Evolutionary conservation across 441 rosid genomes (phyloP).

Genomic region (Corymbia calophylla): DNA sequence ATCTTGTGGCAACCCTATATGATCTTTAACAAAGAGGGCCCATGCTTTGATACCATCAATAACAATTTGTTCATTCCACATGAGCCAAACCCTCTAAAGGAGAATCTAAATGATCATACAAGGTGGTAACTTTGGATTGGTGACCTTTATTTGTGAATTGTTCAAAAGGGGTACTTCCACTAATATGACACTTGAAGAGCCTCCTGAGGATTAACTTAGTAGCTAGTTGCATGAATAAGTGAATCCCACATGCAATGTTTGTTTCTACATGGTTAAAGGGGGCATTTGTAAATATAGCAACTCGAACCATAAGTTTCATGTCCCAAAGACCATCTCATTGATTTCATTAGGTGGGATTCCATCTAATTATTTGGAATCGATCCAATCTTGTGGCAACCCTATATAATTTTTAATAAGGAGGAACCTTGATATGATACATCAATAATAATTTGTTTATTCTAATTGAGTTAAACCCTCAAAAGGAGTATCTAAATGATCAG

Average conservation of each 20-base stretch:
- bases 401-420: not conserved
- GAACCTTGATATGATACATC: too few relatives aligned
- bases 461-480: not conserved
- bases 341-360: not conserved
- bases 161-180: not conserved
- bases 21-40: not conserved
- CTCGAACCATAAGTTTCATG: not conserved
- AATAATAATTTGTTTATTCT: not conserved
- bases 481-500: not conserved
- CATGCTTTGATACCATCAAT: too few relatives aligned
- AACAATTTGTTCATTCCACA: not conserved
- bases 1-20: not conserved
- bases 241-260: not conserved
- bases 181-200: not conserved
- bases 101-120: not conserved
- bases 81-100: not conserved
- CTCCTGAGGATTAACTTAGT: not conserved
- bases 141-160: not conserved
- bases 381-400: not conserved
- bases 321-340: not conserved
- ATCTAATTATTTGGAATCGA: not conserved
- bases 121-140: rapidly evolving
- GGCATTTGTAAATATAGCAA: not conserved
- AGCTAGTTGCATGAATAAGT: not conserved
- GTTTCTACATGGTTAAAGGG: not conserved